Base-by-base conservation (phyloP, 106 monocot genomes). In the Amphibolis antarctica region DNA sequence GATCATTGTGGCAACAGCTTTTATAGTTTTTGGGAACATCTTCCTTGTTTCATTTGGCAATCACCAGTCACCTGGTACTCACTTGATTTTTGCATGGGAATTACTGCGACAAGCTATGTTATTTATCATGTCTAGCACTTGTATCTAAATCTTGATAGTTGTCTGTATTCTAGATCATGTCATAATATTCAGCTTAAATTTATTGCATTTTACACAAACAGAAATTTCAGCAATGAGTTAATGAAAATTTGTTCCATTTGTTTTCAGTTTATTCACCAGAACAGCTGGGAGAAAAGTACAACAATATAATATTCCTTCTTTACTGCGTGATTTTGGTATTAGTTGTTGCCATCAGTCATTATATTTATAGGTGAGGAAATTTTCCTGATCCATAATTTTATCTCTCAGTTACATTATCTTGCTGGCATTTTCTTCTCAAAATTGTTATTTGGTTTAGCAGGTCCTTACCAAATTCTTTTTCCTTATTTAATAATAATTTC, bases 21-120 rank as follows among this genome's bases (percentile, higher is more conserved):
- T 96, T 78, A 96, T 96, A 64, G 86, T 96, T 56, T 82, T 76
- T 46, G 96, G 96, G 44, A 96, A 96, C 62, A 67, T 87, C 59
- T 96, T 90, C 65, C 69, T 96, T 47, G 96, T 96, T 74, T 96
- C 81, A 19, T 96, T 96, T 68, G 96, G 96, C 28, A 96, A 96
- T 70, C 96, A 96, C 61, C 96, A 96, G 57, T 96, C 96, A 70
- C 96, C 96, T 59, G 86, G 96, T 96, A 96, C 53, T 18, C 13
- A n/a, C 13, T n/a, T 49, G 48, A 17, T 13, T 49, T 49, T 49
- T 49, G n/a, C 15, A 36, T 36, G 36, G 36, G 36, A 2, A 36
- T 36, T 36, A 36, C 36, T 36, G 36, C 36, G 7, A 4, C 4
- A 36, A 36, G 36, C 36, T 36, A 36, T 36, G 2, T 36, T 36